Evolutionary conservation across 352 stramenopile genomes (phyloP).

Genomic region (Aphanomyces astaci): DNA sequence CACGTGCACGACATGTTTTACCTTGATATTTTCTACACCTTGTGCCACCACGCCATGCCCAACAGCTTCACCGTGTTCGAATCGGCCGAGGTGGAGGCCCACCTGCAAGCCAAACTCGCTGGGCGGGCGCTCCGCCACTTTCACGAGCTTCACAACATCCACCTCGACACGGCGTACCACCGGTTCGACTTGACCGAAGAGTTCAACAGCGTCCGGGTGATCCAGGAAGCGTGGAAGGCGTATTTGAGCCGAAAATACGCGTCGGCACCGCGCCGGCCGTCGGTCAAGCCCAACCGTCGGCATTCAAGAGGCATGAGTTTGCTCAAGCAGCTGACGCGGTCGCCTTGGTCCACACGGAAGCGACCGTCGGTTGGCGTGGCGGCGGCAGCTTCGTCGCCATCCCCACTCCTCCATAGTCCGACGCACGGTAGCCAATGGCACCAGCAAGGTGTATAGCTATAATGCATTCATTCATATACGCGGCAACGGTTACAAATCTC

Average conservation of each 20-base stretch:
- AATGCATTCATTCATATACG: too few relatives aligned
- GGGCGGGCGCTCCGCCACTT: conserved; percentile 5
- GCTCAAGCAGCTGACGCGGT: neutral
- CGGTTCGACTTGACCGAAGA: conserved; percentile 9
- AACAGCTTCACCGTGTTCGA: conserved; percentile 8
- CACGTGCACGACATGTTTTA: conserved; percentile 10
- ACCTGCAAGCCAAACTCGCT: conserved; percentile 4
- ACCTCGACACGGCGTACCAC: neutral
- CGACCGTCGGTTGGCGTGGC: neutral
- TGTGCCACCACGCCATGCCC: conserved; percentile 12
- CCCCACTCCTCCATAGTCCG: too few relatives aligned
- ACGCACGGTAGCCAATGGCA: too few relatives aligned
- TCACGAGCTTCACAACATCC: neutral
- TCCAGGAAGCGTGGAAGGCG: neutral
- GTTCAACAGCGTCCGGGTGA: conserved; percentile 3
- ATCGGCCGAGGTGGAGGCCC: neutral
- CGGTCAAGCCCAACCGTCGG: neutral
- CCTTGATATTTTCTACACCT: conserved; percentile 13
- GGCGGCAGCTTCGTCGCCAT: neutral
- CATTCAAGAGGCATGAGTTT: neutral
- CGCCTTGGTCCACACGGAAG: neutral
- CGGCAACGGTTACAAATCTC: too few relatives aligned
- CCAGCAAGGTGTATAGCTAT: too few relatives aligned
- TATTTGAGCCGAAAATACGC: neutral
- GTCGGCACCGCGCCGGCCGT: neutral